A percentile compares a stretch with the other conserved stretches of the same genome.
Evolutionary conservation across 352 stramenopile genomes (phyloP).

Genomic region (Pythium plurisporium): DNA sequence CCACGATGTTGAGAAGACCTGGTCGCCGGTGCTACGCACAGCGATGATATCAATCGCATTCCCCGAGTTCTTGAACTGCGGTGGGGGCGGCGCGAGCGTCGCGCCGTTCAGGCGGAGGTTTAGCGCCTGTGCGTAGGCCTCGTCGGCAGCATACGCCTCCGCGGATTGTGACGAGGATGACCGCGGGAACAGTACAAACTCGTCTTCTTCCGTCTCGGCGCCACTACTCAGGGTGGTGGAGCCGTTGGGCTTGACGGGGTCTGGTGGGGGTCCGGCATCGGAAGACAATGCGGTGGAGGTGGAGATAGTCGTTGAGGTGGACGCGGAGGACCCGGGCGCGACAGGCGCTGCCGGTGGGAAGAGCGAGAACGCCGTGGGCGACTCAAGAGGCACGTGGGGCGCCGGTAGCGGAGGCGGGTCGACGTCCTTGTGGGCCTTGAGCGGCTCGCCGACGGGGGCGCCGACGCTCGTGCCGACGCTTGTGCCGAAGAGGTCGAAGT

Average conservation of each 20-base stretch:
- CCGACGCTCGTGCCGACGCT: not conserved
- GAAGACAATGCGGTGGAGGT: not conserved
- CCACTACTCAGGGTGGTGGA: conserved; percentile 4
- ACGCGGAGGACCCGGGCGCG: not conserved
- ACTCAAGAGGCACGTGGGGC: conserved; percentile 3
- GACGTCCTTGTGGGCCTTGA: not conserved
- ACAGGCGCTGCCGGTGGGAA: conserved; percentile 5
- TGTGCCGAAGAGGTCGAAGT: conserved; percentile 19
- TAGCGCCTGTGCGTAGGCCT: conserved; percentile 10
- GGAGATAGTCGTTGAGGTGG: no score
- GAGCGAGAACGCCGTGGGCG: conserved; percentile 11
- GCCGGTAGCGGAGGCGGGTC: not conserved
- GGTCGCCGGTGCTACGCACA: conserved; percentile 50
- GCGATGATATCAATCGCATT: conserved; percentile 81
- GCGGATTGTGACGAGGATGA: not conserved
- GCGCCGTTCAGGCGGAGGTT: conserved; percentile 4
- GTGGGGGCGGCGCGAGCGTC: conserved; percentile 15
- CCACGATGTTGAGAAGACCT: conserved; percentile 69
- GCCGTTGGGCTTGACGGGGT: conserved; percentile 3
- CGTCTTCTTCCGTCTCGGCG: conserved; percentile 13
- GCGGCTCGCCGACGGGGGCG: not conserved
- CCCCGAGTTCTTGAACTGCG: conserved; percentile 64
- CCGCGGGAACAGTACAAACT: conserved; percentile 17
- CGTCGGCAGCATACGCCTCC: not conserved
- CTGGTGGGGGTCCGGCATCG: not conserved